Base-by-base conservation (phyloP, 495 filamentous ascomycete species). In the Xylaria longipes region DNA sequence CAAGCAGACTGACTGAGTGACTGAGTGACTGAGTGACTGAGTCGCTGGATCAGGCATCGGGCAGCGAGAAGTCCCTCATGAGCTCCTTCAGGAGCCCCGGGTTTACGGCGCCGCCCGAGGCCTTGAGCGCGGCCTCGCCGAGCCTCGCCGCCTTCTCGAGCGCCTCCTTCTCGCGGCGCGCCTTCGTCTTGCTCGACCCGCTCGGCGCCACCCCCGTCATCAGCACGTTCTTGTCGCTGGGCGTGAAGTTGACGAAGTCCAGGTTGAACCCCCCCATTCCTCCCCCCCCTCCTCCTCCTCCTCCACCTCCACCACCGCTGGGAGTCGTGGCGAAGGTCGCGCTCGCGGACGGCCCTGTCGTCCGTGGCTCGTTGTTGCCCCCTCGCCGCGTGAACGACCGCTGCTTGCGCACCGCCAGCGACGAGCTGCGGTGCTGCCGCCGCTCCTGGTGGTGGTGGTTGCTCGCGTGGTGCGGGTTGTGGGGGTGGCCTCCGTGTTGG, bases 161-260 rank as follows among this genome's bases (percentile, higher is more conserved):
- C 14, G 94, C 94, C 79, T 95, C 89, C 71, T 88, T 90, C 82
- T 98, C 96, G 70, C 96, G 83, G 52, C 95, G 82, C 58, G 94
- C 94, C 77, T 97, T 98, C 35, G 96, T 99, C 86, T 98, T 98
- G 63, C 89, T 92, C 74, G 90, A 93, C 45, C 96, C 96, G 63
- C 89, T 92, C 17, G 96, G 96, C 64, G 96, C 96, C 12, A 99
- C 96, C 7, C 95, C 95, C 20, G 89, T 93, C 77, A 99, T 87
- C 27, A 99, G 93, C 78, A 90, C 89, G 45, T 86, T 84, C 78
- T 89, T 91, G 80, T 99, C 97, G 17, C 85, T 77, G 0, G 94
- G 89, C n/a, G 94, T 97, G 82, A 91, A 97, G 79, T 98, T 98
- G 68, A 97, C 93, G 76, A 99, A 99, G 1, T 89, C 90, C 50